Conservation (phyloP, 1,139 yeast species). For the Protomyces macrosporus region DNA sequence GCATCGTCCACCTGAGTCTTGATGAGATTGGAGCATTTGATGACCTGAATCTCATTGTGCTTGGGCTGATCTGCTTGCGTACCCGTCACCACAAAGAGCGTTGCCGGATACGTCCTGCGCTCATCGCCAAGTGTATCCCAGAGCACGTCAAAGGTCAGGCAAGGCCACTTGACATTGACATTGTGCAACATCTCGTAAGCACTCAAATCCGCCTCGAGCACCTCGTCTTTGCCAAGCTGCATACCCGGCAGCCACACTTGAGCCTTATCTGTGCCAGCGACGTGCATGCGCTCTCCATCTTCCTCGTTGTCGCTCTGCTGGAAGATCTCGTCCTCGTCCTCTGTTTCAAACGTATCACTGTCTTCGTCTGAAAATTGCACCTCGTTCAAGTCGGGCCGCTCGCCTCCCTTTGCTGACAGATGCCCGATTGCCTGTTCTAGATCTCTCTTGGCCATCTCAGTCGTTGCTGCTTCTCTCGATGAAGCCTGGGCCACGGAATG, state of each 20-base stretch:
- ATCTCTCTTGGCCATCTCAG: slow-evolving; percentile 14
- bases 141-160: slow-evolving; percentile 79
- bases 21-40: slow-evolving; percentile 74
- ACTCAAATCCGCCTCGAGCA: slow-evolving; percentile 90
- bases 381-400: slow-evolving; percentile 6
- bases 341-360: slow-evolving; percentile 82
- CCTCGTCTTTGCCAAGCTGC: slow-evolving; percentile 84
- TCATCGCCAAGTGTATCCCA: slow-evolving; percentile 85
- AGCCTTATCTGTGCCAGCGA: slow-evolving; percentile 50
- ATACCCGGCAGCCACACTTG: slow-evolving; percentile 36
- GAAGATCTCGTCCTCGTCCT: slow-evolving; percentile 56
- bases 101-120: slow-evolving; percentile 84
- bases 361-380: slow-evolving; percentile 25
- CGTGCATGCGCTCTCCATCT: slow-evolving; percentile 58
- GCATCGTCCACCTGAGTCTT: slow-evolving; percentile 75
- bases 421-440: background rate
- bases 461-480: too few species aligned
- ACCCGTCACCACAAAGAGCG: slow-evolving; percentile 80
- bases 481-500: too few species aligned
- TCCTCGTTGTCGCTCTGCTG: slow-evolving; percentile 40
- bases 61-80: slow-evolving; percentile 85
- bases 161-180: slow-evolving; percentile 94
- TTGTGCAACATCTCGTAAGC: slow-evolving; percentile 96
- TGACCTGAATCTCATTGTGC: slow-evolving; percentile 80
- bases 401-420: slow-evolving; percentile 17